Evolutionary conservation across 1,284 basidiomycete species (phyloP), one percentile per base, ranked within the genome.

Genomic region (Cerrena zonata): DNA sequence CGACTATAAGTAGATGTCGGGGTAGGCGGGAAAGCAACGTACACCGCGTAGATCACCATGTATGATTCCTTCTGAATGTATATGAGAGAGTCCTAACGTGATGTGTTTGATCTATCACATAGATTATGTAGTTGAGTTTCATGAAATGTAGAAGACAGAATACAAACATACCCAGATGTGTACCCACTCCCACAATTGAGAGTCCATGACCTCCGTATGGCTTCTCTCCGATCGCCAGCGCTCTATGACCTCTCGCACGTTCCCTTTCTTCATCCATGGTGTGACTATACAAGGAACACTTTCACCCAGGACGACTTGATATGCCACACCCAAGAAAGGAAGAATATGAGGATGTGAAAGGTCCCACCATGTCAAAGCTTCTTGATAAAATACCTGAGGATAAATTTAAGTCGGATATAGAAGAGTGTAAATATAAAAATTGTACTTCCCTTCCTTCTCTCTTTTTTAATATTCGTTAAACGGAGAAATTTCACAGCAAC

Each of bases 11-110:
- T n/a, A n/a, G n/a, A n/a, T n/a, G n/a, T n/a, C n/a, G n/a, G 11
- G n/a, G 11, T n/a, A 11, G 11, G n/a, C n/a, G 34, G 11, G 11
- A 11, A 34, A 15, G 7, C 30, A 34, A 44, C 42, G n/a, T 44
- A 44, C 42, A 4, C 42, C 23, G 4, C 42, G 42, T 44, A 44
- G 42, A 24, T 44, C 42, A 44, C 42, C 42, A 44, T 44, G 42
- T 15, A 24, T 24, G 7, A 44, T n/a, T 7, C 23, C 42, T 24
- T 44, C 42, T 12, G 13, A 12, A 24, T 44, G 42, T 10, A 44
- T 7, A 44, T 44, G 24, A 22, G 42, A 15, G 4, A 44, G 15
- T 12, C 42, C 42, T 4, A 24, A 10, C n/a, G 42, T 10, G 18
- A 44, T 44, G 5, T 44, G 5, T 44, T 44, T 19, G 5, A 44